Conservation (phyloP, 495 filamentous ascomycete genomes). For the Aspergillus sclerotioniger region DNA sequence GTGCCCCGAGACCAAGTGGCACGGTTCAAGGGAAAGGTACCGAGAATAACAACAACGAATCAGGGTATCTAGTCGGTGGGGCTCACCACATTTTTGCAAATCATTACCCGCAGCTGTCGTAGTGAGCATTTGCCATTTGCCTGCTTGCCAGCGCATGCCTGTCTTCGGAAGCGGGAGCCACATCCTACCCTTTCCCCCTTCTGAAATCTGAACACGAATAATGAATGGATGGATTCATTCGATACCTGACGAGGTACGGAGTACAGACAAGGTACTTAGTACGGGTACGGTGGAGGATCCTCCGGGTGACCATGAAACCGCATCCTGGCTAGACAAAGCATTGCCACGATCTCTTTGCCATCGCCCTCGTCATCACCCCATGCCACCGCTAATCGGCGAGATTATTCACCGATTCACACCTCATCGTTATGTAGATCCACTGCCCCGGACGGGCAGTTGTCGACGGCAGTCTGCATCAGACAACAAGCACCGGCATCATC, state of each 20-base stretch:
- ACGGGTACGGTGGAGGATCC: not conserved
- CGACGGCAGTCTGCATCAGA: conserved; percentile 18
- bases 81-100: conserved; percentile 24
- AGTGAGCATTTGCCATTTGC: conserved; percentile 16
- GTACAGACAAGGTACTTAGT: no score
- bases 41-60: conserved; percentile 17
- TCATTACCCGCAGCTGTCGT: conserved; percentile 26
- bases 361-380: not conserved
- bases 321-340: not conserved
- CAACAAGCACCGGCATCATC: conserved; percentile 10
- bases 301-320: not conserved
- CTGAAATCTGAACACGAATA: no score
- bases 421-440: conserved; percentile 7
- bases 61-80: conserved; percentile 15
- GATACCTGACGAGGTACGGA: conserved; percentile 1
- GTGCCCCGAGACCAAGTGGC: conserved; percentile 12
- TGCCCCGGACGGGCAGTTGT: conserved; percentile 7
- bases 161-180: conserved; percentile 23
- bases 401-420: no score
- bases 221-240: not conserved
- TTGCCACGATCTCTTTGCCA: not conserved
- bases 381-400: not conserved
- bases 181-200: conserved; percentile 8
- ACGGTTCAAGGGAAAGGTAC: conserved; percentile 25
- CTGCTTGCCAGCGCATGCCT: conserved; percentile 18